Percentiles rank a stretch among this genome's conserved stretches.
Conservation (phyloP, 1,284 basidiomycete species). For the Volvariella surrecta region DNA sequence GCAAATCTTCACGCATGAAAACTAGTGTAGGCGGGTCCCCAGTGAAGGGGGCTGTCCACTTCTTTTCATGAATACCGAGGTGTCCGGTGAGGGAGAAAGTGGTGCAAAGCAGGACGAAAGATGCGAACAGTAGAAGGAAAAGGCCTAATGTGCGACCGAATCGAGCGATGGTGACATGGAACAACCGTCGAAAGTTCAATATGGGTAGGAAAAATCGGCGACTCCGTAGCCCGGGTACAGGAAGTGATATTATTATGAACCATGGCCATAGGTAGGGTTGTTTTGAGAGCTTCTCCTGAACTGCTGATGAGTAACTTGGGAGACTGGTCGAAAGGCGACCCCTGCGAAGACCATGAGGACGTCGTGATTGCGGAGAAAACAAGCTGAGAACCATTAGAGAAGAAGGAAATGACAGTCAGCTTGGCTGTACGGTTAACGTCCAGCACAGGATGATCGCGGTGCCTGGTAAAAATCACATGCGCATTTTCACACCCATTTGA, state of each 20-base stretch:
- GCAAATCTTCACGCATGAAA: constrained; percentile 67
- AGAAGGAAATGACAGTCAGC: too few relatives aligned
- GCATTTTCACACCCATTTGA: too few relatives aligned
- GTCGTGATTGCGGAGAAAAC: constrained; percentile 37
- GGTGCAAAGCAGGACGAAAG: constrained; percentile 41
- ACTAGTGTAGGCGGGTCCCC: constrained; percentile 72
- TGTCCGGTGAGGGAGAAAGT: constrained; percentile 52
- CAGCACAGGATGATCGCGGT: constrained; percentile 9
- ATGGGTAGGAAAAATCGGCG: constrained; percentile 45
- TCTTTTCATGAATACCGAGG: constrained; percentile 46
- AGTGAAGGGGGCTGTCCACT: constrained; percentile 64
- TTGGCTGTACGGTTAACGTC: constrained; percentile 16
- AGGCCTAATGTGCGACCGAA: constrained; percentile 51
- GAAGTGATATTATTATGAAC: constrained; percentile 50
- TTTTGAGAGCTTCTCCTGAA: constrained; percentile 60
- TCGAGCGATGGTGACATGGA: constrained; percentile 47
- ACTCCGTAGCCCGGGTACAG: constrained; percentile 48
- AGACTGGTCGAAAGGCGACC: background rate
- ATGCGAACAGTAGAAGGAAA: constrained; percentile 36
- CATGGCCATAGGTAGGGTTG: constrained; percentile 41
- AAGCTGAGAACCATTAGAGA: too few relatives aligned
- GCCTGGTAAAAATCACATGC: too few relatives aligned
- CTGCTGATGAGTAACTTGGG: constrained; percentile 34
- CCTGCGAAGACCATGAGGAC: constrained; percentile 23
- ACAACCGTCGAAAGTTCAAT: constrained; percentile 57